Conservation (phyloP, 805 yeast genomes). For the Lipomyces kockii region DNA sequence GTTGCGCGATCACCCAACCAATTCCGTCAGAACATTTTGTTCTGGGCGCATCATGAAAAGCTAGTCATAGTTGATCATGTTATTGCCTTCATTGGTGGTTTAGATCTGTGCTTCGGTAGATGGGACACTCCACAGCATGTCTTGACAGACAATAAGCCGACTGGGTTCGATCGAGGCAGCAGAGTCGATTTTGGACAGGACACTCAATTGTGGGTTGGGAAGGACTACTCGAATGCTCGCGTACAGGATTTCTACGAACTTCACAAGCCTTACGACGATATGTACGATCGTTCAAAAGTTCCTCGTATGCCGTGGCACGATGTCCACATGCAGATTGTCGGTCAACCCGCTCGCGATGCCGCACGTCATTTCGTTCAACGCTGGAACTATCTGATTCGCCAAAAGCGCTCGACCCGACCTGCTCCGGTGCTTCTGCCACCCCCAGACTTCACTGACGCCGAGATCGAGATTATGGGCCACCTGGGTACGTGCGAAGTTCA, state of each 20-base stretch:
- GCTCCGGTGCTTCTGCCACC: slow-evolving; percentile 95
- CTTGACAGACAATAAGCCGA: slow-evolving; percentile 66
- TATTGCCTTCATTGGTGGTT: slow-evolving; percentile 90
- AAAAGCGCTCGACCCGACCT: slow-evolving; percentile 90
- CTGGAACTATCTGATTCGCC: slow-evolving; percentile 93
- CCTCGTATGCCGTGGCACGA: slow-evolving; percentile 99
- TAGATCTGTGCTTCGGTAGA: slow-evolving; percentile 93
- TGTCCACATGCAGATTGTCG: slow-evolving; percentile 93
- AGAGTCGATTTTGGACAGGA: slow-evolving; percentile 48
- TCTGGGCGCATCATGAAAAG: slow-evolving; percentile 99
- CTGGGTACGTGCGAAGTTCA: slow-evolving; percentile 93
- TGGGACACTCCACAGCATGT: slow-evolving; percentile 97
- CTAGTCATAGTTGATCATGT: slow-evolving; percentile 84
- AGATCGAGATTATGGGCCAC: slow-evolving; percentile 60
- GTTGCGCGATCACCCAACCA: slow-evolving; percentile 96
- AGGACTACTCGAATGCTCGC: slow-evolving; percentile 95
- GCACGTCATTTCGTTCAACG: slow-evolving; percentile 95
- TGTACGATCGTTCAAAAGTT: slow-evolving; percentile 77
- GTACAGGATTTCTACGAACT: slow-evolving; percentile 82
- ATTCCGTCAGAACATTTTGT: slow-evolving; percentile 85
- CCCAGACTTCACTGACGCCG: slow-evolving; percentile 77
- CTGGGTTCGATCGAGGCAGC: slow-evolving; percentile 37
- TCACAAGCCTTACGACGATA: slow-evolving; percentile 85
- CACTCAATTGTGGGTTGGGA: slow-evolving; percentile 86
- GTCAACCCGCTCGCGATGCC: slow-evolving; percentile 91